Conservation (phyloP, 345 rosid genomes). For the Gossypium anomalum region DNA sequence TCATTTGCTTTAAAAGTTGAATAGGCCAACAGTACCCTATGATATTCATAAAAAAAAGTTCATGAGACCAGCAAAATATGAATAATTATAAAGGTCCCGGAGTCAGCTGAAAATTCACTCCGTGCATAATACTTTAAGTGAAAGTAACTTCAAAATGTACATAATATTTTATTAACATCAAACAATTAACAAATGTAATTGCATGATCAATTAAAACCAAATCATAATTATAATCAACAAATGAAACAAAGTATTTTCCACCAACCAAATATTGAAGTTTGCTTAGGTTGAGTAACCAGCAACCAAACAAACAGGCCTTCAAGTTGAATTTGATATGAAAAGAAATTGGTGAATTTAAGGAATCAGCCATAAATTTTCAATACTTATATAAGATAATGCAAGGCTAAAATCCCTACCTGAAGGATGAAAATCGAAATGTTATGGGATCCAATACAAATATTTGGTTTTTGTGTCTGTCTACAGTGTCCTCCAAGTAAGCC, state of each 20-base stretch:
- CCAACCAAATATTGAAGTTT: neutral
- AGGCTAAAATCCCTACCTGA: slow-evolving; percentile 46
- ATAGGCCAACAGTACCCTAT: neutral
- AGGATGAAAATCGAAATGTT: slow-evolving; percentile 48
- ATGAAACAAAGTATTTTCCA: neutral
- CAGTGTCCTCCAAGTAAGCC: slow-evolving; percentile 46
- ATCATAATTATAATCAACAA: neutral
- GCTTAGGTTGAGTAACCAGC: neutral
- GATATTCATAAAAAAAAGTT: neutral
- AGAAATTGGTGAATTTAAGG: neutral
- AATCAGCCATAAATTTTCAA: neutral
- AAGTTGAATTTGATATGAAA: neutral
- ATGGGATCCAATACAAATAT: slow-evolving; percentile 56
- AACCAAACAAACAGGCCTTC: neutral
- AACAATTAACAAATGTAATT: neutral
- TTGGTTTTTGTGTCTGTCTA: slow-evolving; percentile 40
- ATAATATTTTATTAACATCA: neutral
- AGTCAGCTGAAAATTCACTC: neutral
- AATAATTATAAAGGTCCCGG: neutral
- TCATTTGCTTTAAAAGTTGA: neutral
- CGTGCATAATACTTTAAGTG: neutral
- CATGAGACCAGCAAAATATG: neutral
- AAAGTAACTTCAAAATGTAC: neutral
- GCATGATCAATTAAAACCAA: neutral
- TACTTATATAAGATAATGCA: neutral